Base-by-base conservation (phyloP, 345 rosid species). In the Raphanus sativus region DNA sequence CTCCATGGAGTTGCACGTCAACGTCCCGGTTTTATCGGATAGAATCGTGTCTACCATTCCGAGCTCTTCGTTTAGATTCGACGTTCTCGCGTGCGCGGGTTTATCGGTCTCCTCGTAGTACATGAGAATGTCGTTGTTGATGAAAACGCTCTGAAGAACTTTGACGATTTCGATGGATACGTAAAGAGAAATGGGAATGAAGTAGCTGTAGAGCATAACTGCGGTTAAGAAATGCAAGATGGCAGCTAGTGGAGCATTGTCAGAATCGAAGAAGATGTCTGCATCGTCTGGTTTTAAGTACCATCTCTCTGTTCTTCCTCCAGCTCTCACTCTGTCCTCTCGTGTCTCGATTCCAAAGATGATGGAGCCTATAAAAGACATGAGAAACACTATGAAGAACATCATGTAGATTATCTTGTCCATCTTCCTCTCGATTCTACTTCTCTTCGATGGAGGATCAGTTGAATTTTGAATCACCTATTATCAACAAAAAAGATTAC, bases 1-100 rank as follows among this genome's bases (percentile, higher is more conserved):
- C 82, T 94, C 98, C 98, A 94, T 94, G 8, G 97, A 90, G 69
- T 94, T 94, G 76, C 98, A 92, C 11, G 98, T 94, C 88, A 94
- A 80, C 8, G 98, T 94, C 38, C 98, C 98, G 3, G 98, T 94
- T 81, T 94, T 94, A 80, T 94, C 98, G 0, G 98, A 94, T 38
- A 94, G 87, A 48, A 94, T 83, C 11, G 98, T 94, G 48, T 90
- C 96, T 5, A 94, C 98, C 81, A 92, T 96, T 13, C 98, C 98
- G 0, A 94, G 98, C 84, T 94, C 98, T 87, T 94, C 98, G 12
- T 94, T 94, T 76, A 94, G 86, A 84, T 94, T 94, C n/a, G 98
- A 94, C 13, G 98, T 94, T 34, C 98, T 89, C 8, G 98, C 98
- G 42, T 78, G 84, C 4, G 98, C 98, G 2, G 98, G 98, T 79